These are phyloP conservation scores for Aspergillus floridensis DNA, from an alignment of 2,329 filamentous ascomycete genomes.

Conservation along the genomic window DNA sequence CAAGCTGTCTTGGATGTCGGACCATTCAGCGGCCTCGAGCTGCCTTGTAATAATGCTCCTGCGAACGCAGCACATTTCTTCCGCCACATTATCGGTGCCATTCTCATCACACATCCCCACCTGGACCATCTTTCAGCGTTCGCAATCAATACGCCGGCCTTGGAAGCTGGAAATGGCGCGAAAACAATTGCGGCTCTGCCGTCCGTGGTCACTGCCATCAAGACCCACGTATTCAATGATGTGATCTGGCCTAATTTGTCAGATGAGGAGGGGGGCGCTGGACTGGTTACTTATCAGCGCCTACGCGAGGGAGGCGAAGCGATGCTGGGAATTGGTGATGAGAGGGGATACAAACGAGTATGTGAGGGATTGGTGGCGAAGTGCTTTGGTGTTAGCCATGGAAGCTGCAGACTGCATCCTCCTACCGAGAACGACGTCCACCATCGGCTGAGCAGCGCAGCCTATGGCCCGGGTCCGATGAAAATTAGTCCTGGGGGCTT, in stretches of 20 bases:
- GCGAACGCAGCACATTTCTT: slow-evolving; percentile 82
- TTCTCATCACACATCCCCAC: slow-evolving; percentile 95
- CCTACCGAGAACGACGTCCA: slow-evolving; percentile 48
- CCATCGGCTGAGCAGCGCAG: slow-evolving; percentile 54
- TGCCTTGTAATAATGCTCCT: slow-evolving; percentile 64
- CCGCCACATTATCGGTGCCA: slow-evolving; percentile 75
- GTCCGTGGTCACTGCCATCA: slow-evolving; percentile 86
- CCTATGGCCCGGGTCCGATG: slow-evolving; percentile 48
- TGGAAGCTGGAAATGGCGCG: slow-evolving; percentile 70
- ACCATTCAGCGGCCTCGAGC: slow-evolving; percentile 74
- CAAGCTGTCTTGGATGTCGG: slow-evolving; percentile 48
- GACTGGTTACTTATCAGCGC: slow-evolving; percentile 84
- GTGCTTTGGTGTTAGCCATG: slow-evolving; percentile 83
- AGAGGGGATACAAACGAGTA: slow-evolving; percentile 80
- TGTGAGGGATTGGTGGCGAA: slow-evolving; percentile 88
- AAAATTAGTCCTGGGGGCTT: slow-evolving; percentile 41
- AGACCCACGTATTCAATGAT: slow-evolving; percentile 95
- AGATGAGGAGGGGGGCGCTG: slow-evolving; percentile 92
- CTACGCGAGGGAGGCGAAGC: slow-evolving; percentile 86
- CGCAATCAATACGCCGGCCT: slow-evolving; percentile 86
- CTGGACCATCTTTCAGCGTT: slow-evolving; percentile 91
- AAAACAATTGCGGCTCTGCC: slow-evolving; percentile 86
- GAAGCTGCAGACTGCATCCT: slow-evolving; percentile 76
- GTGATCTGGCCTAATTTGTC: slow-evolving; percentile 96
- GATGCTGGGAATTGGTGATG: slow-evolving; percentile 74